Evolutionary conservation across 345 rosid genomes (phyloP).

Genomic region (Firmiana major): DNA sequence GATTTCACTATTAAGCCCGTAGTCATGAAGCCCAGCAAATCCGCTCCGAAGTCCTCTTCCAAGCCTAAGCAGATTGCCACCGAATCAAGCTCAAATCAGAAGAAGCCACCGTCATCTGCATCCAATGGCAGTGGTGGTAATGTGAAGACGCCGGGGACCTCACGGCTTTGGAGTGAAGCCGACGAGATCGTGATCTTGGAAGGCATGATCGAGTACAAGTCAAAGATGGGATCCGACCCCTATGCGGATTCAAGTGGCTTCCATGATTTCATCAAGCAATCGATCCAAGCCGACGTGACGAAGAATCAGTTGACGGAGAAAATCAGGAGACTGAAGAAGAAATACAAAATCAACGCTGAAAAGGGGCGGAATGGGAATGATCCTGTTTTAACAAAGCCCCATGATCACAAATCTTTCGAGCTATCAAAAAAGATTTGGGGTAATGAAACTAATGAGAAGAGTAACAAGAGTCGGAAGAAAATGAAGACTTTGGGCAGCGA

Average conservation of each 20-base stretch:
- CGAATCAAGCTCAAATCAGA: neutral
- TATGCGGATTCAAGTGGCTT: conserved; percentile 28
- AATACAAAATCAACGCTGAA: conserved; percentile 21
- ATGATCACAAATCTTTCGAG: conserved; percentile 28
- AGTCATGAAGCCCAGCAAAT: conserved; percentile 12
- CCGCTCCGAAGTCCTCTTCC: neutral
- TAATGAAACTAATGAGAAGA: neutral
- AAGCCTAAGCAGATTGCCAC: neutral
- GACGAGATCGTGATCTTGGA: conserved; percentile 39
- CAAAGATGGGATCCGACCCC: conserved; percentile 28
- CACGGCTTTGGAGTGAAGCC: conserved; percentile 44
- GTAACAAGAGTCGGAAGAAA: neutral
- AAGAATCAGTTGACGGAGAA: conserved; percentile 43
- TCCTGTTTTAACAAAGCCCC: conserved; percentile 27
- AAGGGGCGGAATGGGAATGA: conserved; percentile 31
- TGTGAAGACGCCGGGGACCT: conserved; percentile 18
- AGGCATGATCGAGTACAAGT: conserved; percentile 35
- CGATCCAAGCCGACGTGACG: conserved; percentile 31
- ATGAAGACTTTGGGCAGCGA: neutral
- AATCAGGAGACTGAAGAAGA: conserved; percentile 42
- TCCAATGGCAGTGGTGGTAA: conserved; percentile 16
- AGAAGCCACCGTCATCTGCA: conserved; percentile 11
- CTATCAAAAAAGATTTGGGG: conserved; percentile 43
- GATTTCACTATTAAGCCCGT: conserved; percentile 30
- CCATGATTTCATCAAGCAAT: conserved; percentile 32